A percentile compares a stretch with the other conserved stretches of the same genome.
These are phyloP conservation scores for Gossypium turneri DNA, from an alignment of 345 rosid species.

Conservation along the genomic window DNA sequence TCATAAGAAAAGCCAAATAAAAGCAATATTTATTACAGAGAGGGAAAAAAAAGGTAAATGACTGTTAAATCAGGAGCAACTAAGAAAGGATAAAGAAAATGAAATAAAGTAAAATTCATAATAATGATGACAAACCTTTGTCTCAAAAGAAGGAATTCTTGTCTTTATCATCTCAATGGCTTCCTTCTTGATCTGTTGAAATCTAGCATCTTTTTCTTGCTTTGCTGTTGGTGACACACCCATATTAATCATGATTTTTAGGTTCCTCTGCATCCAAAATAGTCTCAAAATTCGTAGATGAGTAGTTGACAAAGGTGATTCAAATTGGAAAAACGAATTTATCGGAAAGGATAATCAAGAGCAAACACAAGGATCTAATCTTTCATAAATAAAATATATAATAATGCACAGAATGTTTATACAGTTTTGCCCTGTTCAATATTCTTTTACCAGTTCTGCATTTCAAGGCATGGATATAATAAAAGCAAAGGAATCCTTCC, in stretches of 20 bases:
- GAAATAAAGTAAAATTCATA: constrained; percentile 10
- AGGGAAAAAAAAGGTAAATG: neutral
- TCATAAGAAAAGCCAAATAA: neutral
- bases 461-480: constrained; percentile 1
- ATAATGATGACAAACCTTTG: constrained; percentile 43
- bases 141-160: constrained; percentile 46
- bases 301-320: neutral
- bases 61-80: constrained; percentile 1
- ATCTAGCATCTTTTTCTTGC: constrained; percentile 79
- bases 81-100: neutral
- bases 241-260: constrained; percentile 70
- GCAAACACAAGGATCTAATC: neutral
- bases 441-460: neutral
- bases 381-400: neutral
- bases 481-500: neutral
- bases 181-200: constrained; percentile 77
- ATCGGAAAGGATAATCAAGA: neutral
- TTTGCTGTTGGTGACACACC: constrained; percentile 48
- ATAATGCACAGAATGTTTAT: neutral
- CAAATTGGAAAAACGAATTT: neutral
- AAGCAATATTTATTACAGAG: neutral
- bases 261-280: constrained; percentile 63
- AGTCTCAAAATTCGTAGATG: neutral
- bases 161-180: constrained; percentile 69
- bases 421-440: neutral